Conservation (phyloP, 306 rosid species). For the Lotus japonicus region DNA sequence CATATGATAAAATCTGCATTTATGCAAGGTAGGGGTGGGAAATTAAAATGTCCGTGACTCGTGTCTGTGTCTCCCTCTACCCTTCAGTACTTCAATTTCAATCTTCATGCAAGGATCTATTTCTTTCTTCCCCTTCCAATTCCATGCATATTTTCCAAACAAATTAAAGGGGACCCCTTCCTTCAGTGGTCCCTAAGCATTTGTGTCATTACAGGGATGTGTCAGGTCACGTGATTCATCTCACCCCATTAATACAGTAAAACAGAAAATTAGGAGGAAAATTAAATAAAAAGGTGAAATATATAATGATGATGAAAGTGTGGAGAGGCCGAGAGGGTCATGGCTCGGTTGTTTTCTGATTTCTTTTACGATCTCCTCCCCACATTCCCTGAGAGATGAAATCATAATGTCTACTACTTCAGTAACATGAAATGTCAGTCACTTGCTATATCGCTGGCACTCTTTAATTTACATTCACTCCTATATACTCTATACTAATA, state of each 20-base stretch:
- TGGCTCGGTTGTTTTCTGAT: too few relatives aligned
- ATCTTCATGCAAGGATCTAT: too few relatives aligned
- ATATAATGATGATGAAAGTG: neutral
- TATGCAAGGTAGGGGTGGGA: too few relatives aligned
- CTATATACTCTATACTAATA: too few relatives aligned
- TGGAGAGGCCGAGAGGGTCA: too few relatives aligned
- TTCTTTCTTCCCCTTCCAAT: too few relatives aligned
- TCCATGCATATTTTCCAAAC: neutral
- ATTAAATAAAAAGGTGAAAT: neutral
- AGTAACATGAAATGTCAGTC: slow-evolving; percentile 28
- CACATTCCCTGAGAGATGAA: slow-evolving; percentile 41
- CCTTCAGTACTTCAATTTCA: too few relatives aligned
- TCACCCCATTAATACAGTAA: neutral
- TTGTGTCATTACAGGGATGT: neutral
- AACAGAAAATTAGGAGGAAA: neutral
- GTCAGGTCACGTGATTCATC: slow-evolving; percentile 30
- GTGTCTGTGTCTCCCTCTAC: too few relatives aligned
- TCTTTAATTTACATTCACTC: neutral
- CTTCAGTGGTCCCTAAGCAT: slow-evolving; percentile 31
- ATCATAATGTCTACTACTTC: slow-evolving; percentile 41
- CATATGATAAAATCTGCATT: too few relatives aligned
- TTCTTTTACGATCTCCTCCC: slow-evolving; percentile 19
- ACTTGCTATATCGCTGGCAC: slow-evolving; percentile 20
- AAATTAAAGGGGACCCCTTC: neutral
- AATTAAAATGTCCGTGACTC: too few relatives aligned